Evolutionary conservation across 1,284 basidiomycete genomes (phyloP), one percentile per base, ranked within the genome.

Genomic region (Violaceomyces palustris): DNA sequence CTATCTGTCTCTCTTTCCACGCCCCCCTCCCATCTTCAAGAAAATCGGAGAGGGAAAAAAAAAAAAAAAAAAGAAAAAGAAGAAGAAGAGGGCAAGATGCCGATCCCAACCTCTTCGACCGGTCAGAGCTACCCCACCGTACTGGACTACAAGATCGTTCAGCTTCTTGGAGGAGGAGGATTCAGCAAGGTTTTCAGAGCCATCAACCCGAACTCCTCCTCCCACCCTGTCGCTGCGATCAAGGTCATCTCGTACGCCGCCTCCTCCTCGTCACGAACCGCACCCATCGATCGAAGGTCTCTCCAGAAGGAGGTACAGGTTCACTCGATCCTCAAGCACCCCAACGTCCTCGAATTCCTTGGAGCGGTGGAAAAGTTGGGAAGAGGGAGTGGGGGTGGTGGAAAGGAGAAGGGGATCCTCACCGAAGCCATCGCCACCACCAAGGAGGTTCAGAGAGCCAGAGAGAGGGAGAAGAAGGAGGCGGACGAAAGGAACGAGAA

Each of bases 281-380:
- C n/a, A n/a, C 64, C 69, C n/a, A 64, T 69, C 41, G 70, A 73
- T 41, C 67, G 67, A 15, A 46, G 63, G 18, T 67, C 70, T 8
- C 49, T 73, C 19, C 67, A 94, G 50, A 94, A 92, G 71, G 93
- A 98, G 75, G 92, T 96, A 74, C 83, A 87, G 41, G 84, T 97
- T 3, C 93, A 98, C 72, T 77, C 83, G 12, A 81, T 82, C 0
- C 77, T 98, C 54, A 89, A 88, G 63, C 86, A 94, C 61, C 50
- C 69, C 2, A 84, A 94, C 61, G 82, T 98, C 9, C 81, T 98
- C 27, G 85, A 90, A 63, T 92, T 94, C 67, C 72, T 90, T 35
- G 83, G 83, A 42, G 85, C 83, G 0, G 63, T 69, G 28, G 72
- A 71, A 39, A 42, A 49, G 12, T 60, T 56, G 23, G 47, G 50